These are phyloP conservation scores for Pleurotus pulmonarius DNA, from an alignment of 768 basidiomycete genomes.

Conservation along the genomic window DNA sequence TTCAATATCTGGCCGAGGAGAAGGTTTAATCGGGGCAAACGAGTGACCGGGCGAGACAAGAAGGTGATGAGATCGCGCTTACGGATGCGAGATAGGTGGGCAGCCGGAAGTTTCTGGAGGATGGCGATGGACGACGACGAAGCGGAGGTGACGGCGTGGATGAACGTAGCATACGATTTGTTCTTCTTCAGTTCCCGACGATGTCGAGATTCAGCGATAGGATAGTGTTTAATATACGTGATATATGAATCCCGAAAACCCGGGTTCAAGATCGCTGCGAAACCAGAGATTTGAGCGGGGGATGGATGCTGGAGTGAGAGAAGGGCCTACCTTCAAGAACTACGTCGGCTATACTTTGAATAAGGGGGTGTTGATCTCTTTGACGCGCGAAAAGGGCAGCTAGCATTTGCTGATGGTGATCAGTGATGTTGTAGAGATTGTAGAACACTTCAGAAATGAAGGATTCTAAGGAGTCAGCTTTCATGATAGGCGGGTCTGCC, in stretches of 20 bases:
- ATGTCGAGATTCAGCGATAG: conserved; percentile 79
- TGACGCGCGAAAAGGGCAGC: conserved; percentile 75
- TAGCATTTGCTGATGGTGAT: conserved; percentile 67
- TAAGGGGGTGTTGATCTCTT: conserved; percentile 77
- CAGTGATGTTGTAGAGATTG: conserved; percentile 68
- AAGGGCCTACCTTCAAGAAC: conserved; percentile 66
- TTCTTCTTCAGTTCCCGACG: conserved; percentile 73
- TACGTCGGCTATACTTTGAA: conserved; percentile 82
- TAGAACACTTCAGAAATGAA: conserved; percentile 85
- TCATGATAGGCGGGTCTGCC: conserved; percentile 64
- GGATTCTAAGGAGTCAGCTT: conserved; percentile 43
- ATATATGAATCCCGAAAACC: conserved; percentile 70
- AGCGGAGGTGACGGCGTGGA: conserved; percentile 47
- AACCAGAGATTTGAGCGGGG: neutral
- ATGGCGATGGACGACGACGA: neutral
- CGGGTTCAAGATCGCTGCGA: conserved; percentile 34
- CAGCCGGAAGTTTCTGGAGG: neutral
- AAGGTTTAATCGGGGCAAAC: conserved; percentile 78
- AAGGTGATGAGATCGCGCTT: conserved; percentile 81
- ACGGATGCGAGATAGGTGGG: conserved; percentile 57
- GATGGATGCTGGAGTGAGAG: too few species aligned
- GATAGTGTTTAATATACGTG: conserved; percentile 84
- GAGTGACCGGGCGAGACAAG: conserved; percentile 81
- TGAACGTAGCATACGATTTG: conserved; percentile 60
- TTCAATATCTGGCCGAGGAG: conserved; percentile 69